Conservation (phyloP, 179 eudicot species). For the Pouteria campechiana region DNA sequence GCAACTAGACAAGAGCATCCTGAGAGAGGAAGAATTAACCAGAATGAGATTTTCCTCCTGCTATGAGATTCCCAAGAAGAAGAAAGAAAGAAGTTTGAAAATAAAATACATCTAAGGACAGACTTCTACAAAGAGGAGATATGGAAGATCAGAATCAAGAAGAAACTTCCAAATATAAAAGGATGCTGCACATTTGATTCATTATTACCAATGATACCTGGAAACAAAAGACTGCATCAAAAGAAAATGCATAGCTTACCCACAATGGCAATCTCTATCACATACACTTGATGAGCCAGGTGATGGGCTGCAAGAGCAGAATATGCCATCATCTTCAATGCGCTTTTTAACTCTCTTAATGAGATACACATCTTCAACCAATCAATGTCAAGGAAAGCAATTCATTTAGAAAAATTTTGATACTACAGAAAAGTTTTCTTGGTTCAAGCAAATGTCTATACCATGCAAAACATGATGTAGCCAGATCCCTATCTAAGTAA, state of each 20-base stretch:
- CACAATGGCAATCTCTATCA: slow-evolving; percentile 91
- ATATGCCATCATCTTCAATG: slow-evolving; percentile 90
- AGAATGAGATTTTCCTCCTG: not conserved
- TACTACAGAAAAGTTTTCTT: too few relatives aligned
- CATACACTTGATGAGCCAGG: slow-evolving; percentile 54
- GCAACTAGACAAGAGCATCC: slow-evolving; percentile 91
- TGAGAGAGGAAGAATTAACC: slow-evolving; percentile 15
- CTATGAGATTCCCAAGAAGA: too few relatives aligned
- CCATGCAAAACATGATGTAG: too few relatives aligned
- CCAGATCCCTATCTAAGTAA: too few relatives aligned
- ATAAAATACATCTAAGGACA: too few relatives aligned
- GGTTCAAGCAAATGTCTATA: too few relatives aligned
- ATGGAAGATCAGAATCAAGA: too few relatives aligned
- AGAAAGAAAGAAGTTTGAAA: too few relatives aligned
- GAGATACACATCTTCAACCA: slow-evolving; percentile 59
- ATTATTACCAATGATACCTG: too few relatives aligned
- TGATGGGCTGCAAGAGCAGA: slow-evolving; percentile 73
- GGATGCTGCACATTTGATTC: too few relatives aligned
- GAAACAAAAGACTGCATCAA: not conserved
- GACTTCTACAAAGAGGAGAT: too few relatives aligned
- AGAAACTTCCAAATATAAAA: too few relatives aligned
- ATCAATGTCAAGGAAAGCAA: slow-evolving; percentile 29
- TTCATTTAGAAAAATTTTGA: not conserved
- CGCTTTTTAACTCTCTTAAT: slow-evolving; percentile 77
- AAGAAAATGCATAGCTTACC: slow-evolving; percentile 39